These are phyloP conservation scores for Globisporangium cystogenes DNA, from an alignment of 352 stramenopile species.

Conservation along the genomic window DNA sequence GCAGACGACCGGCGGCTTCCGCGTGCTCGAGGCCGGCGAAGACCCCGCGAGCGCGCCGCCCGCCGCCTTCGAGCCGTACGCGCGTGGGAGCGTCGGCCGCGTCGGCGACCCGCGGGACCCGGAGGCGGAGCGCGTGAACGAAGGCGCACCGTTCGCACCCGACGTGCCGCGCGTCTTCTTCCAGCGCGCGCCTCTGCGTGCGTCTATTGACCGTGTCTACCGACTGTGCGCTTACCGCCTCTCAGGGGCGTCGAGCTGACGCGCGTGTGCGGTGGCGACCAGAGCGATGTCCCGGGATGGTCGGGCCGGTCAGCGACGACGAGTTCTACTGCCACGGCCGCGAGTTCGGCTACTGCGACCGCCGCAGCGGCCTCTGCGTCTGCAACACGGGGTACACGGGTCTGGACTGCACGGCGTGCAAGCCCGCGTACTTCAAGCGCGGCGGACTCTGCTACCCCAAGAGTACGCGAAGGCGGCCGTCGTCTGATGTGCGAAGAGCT, in stretches of 20 bases:
- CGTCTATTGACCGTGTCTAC: constrained; percentile 11
- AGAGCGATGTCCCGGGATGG: constrained; percentile 80
- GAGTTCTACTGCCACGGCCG: constrained; percentile 91
- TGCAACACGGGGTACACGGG: constrained; percentile 94
- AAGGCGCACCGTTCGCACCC: constrained; percentile 72
- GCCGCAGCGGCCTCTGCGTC: constrained; percentile 88
- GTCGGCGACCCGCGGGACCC: constrained; percentile 74
- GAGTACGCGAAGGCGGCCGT: constrained; percentile 24
- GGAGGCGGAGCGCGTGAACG: constrained; percentile 71
- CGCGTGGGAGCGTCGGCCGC: constrained; percentile 69
- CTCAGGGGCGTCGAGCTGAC: constrained; percentile 4
- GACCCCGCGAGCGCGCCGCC: constrained; percentile 24
- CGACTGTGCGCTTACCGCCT: neutral
- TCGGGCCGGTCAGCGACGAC: constrained; percentile 82
- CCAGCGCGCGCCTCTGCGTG: constrained; percentile 31
- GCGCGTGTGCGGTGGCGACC: constrained; percentile 11
- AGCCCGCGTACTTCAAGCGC: constrained; percentile 79
- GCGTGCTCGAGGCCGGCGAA: constrained; percentile 25
- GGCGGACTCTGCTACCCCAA: constrained; percentile 89
- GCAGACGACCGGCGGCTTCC: constrained; percentile 14
- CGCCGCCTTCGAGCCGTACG: constrained; percentile 82
- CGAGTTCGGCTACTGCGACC: constrained; percentile 94
- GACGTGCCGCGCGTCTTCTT: constrained; percentile 63
- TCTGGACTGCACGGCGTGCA: constrained; percentile 85
- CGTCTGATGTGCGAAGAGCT: constrained; percentile 6